phyloP scores from a whole-genome alignment of 148 eudicot species.

The Rhododendron simsii region DNA sequence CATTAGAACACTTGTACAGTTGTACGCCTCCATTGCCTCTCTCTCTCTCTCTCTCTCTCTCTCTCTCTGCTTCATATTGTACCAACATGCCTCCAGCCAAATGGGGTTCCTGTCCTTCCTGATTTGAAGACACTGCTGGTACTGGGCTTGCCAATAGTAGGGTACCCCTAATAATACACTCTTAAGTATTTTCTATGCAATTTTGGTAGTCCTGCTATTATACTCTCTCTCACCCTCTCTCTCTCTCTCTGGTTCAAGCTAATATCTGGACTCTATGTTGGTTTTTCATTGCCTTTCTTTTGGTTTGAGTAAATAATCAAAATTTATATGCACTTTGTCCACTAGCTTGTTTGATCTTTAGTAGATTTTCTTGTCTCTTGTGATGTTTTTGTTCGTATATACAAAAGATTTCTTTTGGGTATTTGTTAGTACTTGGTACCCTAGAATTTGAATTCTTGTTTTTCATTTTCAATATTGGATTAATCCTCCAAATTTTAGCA shows the following conservation, averaged over 20 bases:
- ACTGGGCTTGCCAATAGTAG: constrained; percentile 5
- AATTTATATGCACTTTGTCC: not conserved
- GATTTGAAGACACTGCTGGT: not conserved
- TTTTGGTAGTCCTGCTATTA: not conserved
- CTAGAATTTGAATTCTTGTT: not conserved
- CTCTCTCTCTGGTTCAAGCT: not conserved
- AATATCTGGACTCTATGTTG: not conserved
- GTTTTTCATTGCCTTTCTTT: not conserved
- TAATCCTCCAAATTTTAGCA: not conserved
- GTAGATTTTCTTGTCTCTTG: not conserved
- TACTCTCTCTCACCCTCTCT: not conserved
- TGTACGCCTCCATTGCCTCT: not conserved
- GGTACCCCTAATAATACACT: not conserved
- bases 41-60: not conserved
- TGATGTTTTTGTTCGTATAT: not conserved
- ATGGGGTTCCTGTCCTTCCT: constrained; percentile 23
- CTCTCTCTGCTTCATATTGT: constrained; percentile 12
- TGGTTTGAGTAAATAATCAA: not conserved
- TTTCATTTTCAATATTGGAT: not conserved
- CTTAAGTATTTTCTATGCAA: not conserved
- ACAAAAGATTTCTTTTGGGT: not conserved
- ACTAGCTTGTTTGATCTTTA: not conserved
- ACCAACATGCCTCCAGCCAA: constrained; percentile 30
- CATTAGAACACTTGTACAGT: constrained; percentile 10
- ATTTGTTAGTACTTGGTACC: not conserved